Evolutionary conservation across 1,139 yeast genomes (phyloP).

Genomic region (Insectozyma bohioensis): DNA sequence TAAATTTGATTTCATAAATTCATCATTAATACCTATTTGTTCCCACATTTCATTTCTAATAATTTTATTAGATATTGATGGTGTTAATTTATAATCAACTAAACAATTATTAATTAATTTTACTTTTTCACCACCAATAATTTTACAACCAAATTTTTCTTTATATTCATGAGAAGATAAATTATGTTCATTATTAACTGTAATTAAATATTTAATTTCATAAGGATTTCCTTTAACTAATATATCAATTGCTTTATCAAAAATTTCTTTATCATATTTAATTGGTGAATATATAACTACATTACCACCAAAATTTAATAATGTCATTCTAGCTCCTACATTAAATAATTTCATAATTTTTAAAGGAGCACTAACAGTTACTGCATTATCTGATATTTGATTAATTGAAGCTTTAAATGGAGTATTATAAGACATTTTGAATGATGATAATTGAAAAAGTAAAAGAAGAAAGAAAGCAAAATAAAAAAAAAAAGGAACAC

Average conservation of each 20-base stretch:
- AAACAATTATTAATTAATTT: too few relatives aligned
- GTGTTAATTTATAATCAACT: too few relatives aligned
- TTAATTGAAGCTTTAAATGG: slow-evolving; percentile 11
- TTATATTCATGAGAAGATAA: too few relatives aligned
- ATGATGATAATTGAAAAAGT: too few relatives aligned
- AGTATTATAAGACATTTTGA: too few relatives aligned
- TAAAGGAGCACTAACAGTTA: slow-evolving; percentile 9
- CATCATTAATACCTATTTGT: slow-evolving; percentile 26
- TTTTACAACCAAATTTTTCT: too few relatives aligned
- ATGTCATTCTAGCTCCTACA: slow-evolving; percentile 56
- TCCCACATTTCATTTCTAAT: slow-evolving; percentile 54
- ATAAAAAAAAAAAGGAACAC: too few relatives aligned
- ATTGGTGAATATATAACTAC: slow-evolving; percentile 54
- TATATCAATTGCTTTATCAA: slow-evolving; percentile 7
- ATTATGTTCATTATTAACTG: too few relatives aligned
- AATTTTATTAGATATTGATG: slow-evolving; percentile 54
- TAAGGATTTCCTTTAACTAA: slow-evolving; percentile 6
- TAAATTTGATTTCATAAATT: slow-evolving; percentile 29
- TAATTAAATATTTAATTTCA: too few relatives aligned
- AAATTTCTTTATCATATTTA: slow-evolving; percentile 40
- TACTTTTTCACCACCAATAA: too few relatives aligned
- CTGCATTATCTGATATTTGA: slow-evolving; percentile 9
- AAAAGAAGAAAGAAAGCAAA: too few relatives aligned
- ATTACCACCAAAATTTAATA: slow-evolving; percentile 29
- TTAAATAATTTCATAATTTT: slow-evolving; percentile 16